phyloP scores from a whole-genome alignment of 108 stramenopile species.

The Chaetoceros tenuissimus region DNA sequence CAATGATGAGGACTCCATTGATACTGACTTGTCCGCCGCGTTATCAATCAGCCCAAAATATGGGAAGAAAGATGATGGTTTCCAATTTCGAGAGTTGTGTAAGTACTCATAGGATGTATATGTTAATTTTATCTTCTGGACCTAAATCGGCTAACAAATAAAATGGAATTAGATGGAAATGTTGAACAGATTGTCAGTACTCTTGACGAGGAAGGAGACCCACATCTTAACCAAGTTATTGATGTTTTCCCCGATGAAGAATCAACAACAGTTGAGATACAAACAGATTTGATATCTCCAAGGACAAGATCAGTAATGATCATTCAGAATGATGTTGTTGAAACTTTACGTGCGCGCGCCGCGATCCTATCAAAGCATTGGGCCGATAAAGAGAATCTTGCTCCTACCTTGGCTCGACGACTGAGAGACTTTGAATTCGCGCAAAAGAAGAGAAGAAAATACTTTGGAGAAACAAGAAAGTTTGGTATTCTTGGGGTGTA shows the following conservation, averaged over 20 bases:
- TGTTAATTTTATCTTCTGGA: no score
- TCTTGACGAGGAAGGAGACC: neutral
- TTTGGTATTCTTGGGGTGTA: constrained; percentile 77
- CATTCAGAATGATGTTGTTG: neutral
- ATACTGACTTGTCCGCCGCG: neutral
- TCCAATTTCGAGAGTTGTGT: neutral
- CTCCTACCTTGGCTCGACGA: constrained; percentile 65
- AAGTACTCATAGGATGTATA: neutral
- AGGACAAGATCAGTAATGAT: neutral
- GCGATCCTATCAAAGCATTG: constrained; percentile 71
- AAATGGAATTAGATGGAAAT: neutral
- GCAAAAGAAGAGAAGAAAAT: constrained; percentile 68
- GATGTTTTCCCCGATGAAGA: neutral
- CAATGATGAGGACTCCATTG: neutral
- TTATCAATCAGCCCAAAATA: neutral
- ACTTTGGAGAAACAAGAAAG: constrained; percentile 47
- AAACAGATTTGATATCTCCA: neutral
- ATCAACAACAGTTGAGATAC: neutral
- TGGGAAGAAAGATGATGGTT: neutral
- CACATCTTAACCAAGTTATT: neutral
- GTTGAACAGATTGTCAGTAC: neutral
- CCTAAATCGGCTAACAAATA: no score
- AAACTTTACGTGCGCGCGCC: constrained; percentile 13
- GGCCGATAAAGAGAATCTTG: constrained; percentile 50
- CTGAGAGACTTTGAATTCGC: constrained; percentile 79